A percentile compares a stretch with the other conserved stretches of the same genome.
Evolutionary conservation across 306 rosid genomes (phyloP).

Genomic region (Castanopsis chinensis): DNA sequence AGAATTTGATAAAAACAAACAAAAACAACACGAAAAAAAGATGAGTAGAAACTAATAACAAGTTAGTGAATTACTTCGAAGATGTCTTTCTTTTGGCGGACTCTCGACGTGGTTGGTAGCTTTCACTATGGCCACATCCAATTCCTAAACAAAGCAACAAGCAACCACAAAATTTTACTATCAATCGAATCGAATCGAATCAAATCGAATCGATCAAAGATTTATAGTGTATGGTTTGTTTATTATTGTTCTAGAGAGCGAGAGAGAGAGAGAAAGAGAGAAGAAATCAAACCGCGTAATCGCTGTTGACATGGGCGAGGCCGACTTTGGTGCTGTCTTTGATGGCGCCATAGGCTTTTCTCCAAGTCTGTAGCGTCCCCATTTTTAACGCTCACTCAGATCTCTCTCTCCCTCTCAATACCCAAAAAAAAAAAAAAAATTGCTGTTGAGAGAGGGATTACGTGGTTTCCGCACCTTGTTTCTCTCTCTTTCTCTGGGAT

Average conservation of each 20-base stretch:
- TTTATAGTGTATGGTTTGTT: too few relatives aligned
- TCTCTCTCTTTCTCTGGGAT: conserved; percentile 34
- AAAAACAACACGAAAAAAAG: not conserved
- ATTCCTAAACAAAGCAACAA: conserved; percentile 67
- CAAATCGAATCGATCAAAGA: not conserved
- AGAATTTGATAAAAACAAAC: not conserved
- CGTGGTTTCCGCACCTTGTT: conserved; percentile 42
- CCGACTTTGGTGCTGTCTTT: conserved; percentile 98
- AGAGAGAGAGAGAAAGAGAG: not conserved
- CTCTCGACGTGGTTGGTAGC: conserved; percentile 98
- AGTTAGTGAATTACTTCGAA: conserved; percentile 49
- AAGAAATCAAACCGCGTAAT: conserved; percentile 59
- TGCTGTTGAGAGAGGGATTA: not conserved
- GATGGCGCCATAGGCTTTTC: conserved; percentile 94
- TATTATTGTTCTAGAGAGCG: too few relatives aligned
- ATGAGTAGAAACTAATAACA: conserved; percentile 8
- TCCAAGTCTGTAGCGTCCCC: conserved; percentile 98
- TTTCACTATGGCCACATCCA: conserved; percentile 98
- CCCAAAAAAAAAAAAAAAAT: not conserved
- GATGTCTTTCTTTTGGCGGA: conserved; percentile 96
- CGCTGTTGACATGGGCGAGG: conserved; percentile 99
- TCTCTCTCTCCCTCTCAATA: conserved; percentile 24
- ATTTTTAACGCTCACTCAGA: conserved; percentile 43
- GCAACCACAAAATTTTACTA: not conserved
- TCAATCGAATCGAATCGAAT: conserved; percentile 10